Conservation (phyloP, 176 grass and related monocot species). For the Carex pumila region DNA sequence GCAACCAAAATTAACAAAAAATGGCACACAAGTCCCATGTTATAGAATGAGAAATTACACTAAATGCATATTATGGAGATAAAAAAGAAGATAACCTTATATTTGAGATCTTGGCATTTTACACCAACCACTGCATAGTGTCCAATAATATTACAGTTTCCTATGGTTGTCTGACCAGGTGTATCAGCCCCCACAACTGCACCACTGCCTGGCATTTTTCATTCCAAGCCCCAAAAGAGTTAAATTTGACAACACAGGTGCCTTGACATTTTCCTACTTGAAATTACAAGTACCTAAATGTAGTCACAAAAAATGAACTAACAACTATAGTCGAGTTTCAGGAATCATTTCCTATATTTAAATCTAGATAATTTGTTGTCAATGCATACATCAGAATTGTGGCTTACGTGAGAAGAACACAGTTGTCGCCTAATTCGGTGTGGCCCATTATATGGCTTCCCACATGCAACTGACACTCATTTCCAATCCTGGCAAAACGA, state of each 20-base stretch:
- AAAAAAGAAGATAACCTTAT: conserved; percentile 52
- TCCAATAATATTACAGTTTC: conserved; percentile 69
- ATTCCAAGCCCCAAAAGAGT: background rate
- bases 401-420: conserved; percentile 59
- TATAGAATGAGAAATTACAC: background rate
- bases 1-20: conserved; percentile 4
- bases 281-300: background rate
- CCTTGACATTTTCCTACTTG: background rate
- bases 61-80: background rate
- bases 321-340: background rate
- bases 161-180: conserved; percentile 58
- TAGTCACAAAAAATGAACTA: background rate
- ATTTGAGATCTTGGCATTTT: conserved; percentile 95
- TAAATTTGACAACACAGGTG: background rate
- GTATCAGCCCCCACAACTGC: conserved; percentile 84
- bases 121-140: conserved; percentile 64
- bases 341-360: background rate
- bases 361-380: background rate
- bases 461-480: conserved; percentile 59
- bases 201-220: conserved; percentile 55
- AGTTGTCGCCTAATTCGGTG: conserved; percentile 63
- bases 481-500: conserved; percentile 48
- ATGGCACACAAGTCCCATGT: background rate
- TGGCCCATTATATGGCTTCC: conserved; percentile 61
- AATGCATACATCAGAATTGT: background rate